Evolutionary conservation across 805 yeast species (phyloP), one percentile per base, ranked within the genome.

Genomic region (Ogataea wickerhamii): DNA sequence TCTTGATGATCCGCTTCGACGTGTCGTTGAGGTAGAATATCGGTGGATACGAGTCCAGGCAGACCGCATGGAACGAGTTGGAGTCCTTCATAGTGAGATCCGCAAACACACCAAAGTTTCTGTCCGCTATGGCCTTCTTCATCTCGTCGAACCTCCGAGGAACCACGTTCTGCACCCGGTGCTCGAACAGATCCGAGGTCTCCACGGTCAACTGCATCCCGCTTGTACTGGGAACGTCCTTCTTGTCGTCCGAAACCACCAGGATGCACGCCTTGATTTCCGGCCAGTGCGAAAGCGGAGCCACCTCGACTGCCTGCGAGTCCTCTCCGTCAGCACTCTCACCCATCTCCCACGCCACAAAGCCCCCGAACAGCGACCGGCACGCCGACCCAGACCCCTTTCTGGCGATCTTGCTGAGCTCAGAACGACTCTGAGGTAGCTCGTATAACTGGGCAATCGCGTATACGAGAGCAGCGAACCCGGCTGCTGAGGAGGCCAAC

Each of bases 271-370:
- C 98, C 52, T 83, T 82, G 82, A 93, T 85, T 28, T 76, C 72
- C 28, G 97, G 88, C 99, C 98, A 93, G 63, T 87, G 95, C 24
- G 68, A 70, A 51, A 72, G 57, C 6, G 95, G 83, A 3, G 96
- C 95, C 27, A 93, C 77, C 66, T 89, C 87, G 20, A 88, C 95
- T 3, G 99, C 99, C 52, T 79, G 82, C 11, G 97, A 89, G 66
- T 93, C 98, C 31, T 76, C 71, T n/a, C 98, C 98, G 56, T 88
- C 82, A 0, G 47, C 64, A 41, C 56, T 47, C 3, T 52, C 48
- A 40, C 99, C 99, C 97, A 89, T 88, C 63, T 93, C 96, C 99
- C 99, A 93, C 3, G 98, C 98, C 10, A 93, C 99, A 58, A 80
- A 93, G 6, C 99, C 99, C 33, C 98, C 98, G 64, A 87, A 87